A percentile compares a stretch with the other conserved stretches of the same genome.
Evolutionary conservation across 2,329 filamentous ascomycete species (phyloP).

Genomic region (Helicocarpus griseus): DNA sequence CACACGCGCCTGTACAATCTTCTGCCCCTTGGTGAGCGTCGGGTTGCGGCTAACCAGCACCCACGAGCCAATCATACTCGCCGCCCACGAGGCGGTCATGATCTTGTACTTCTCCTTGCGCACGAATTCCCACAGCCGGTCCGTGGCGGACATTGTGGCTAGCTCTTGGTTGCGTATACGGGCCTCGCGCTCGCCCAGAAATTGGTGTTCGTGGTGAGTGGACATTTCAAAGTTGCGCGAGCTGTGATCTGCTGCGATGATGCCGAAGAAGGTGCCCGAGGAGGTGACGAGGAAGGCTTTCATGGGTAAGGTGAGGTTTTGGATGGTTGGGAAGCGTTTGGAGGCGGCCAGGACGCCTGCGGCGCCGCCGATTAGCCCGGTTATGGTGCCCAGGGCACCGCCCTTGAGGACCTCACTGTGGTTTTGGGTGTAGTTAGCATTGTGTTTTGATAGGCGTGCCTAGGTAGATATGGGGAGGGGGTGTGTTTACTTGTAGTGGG

Average conservation of each 20-base stretch:
- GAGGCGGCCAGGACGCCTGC: slow-evolving; percentile 59
- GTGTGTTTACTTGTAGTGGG: slow-evolving; percentile 60
- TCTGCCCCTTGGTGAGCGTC: slow-evolving; percentile 66
- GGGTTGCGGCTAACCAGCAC: slow-evolving; percentile 67
- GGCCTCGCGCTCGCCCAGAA: slow-evolving; percentile 54
- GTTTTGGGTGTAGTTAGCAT: slow-evolving; percentile 7
- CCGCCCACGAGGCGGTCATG: slow-evolving; percentile 72
- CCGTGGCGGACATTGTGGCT: slow-evolving; percentile 44
- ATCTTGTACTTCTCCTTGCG: slow-evolving; percentile 76
- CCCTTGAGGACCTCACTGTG: slow-evolving; percentile 63
- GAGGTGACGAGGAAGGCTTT: slow-evolving; percentile 83
- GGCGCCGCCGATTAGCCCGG: slow-evolving; percentile 58
- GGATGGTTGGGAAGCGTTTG: slow-evolving; percentile 66
- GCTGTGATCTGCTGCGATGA: slow-evolving; percentile 71
- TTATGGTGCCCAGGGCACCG: slow-evolving; percentile 60
- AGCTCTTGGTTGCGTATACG: slow-evolving; percentile 47
- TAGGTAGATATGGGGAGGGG: neutral
- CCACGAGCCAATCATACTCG: slow-evolving; percentile 66
- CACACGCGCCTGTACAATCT: slow-evolving; percentile 87
- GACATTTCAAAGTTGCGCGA: slow-evolving; percentile 61
- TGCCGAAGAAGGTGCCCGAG: slow-evolving; percentile 71
- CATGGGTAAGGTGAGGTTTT: slow-evolving; percentile 76
- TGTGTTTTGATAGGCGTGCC: neutral
- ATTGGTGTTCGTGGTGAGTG: slow-evolving; percentile 58
- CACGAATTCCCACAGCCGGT: slow-evolving; percentile 63